phyloP scores from a whole-genome alignment of 164 flowering plant genomes.

The Amborella trichopoda region DNA sequence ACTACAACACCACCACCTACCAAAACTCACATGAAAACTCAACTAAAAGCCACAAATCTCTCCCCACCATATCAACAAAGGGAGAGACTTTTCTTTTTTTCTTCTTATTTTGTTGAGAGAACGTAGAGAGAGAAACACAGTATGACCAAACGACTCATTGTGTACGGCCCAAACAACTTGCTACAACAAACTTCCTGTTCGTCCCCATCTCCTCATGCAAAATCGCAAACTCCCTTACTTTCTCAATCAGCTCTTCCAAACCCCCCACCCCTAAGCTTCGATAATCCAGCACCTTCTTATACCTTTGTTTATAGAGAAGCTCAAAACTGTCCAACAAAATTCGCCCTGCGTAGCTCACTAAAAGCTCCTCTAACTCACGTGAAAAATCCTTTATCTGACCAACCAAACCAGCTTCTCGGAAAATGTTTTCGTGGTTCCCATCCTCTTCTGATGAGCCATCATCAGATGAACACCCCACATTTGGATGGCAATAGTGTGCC shows the following conservation, averaged over 20 bases:
- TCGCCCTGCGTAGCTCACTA: slow-evolving; percentile 74
- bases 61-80: no score
- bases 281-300: slow-evolving; percentile 59
- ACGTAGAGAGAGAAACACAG: no score
- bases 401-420: neutral
- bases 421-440: slow-evolving; percentile 12
- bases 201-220: slow-evolving; percentile 52
- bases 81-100: no score
- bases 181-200: slow-evolving; percentile 53
- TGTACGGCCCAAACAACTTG: slow-evolving; percentile 27
- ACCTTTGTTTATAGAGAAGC: slow-evolving; percentile 65
- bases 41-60: no score
- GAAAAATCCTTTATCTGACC: slow-evolving; percentile 37
- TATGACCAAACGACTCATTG: no score
- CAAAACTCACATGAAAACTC: no score
- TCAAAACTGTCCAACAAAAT: slow-evolving; percentile 53
- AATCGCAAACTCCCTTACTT: slow-evolving; percentile 50
- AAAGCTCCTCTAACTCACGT: slow-evolving; percentile 75
- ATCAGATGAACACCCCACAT: slow-evolving; percentile 33
- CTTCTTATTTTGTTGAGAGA: no score
- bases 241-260: slow-evolving; percentile 65
- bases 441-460: slow-evolving; percentile 62
- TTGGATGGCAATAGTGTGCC: neutral
- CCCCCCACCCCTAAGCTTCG: slow-evolving; percentile 41
- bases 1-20: no score